Base-by-base conservation (phyloP, 257 asterid genomes). In the Gentiana dahurica region DNA sequence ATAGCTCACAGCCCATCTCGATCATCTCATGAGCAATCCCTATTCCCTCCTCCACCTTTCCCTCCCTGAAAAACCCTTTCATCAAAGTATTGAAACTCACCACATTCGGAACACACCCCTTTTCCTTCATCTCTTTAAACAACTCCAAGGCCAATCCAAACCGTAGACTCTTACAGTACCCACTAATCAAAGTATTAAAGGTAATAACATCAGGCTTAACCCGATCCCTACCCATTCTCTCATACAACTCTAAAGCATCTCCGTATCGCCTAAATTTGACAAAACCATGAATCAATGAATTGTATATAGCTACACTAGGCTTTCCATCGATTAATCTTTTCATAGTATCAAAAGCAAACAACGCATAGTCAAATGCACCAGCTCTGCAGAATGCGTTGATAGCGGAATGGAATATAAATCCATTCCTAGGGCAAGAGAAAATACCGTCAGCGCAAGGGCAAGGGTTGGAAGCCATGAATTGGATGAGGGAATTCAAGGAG, bases 381-480 rank as follows among this genome's bases (percentile, higher is more conserved):
- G 80, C 67, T 57, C 81, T 81, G 63, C 90, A 77, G 60, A 78
- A 81, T 4, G 94, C 77, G 59, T 69, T 63, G 37, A 87, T 72
- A 9, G 87, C 82, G 49, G 80, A 81, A 32, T 93, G 85, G 65
- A 85, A 88, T 11, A 85, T 80, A 8, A 79, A 70, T 69, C 88
- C 95, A 1, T 68, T 88, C 65, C 60, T 69, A 35, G 94, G 82
- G 69, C 98, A 88, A 41, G 89, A 83, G 64, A 92, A 92, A 38
- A 92, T 88, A 61, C 94, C 94, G 38, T 85, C 89, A n/a, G 95
- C 73, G 64, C 97, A 91, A 0, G 98, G 95, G 77, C 97, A 91
- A 24, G 98, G 95, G 53, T 79, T 83, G 73, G 96, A 64, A 60
- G 84, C 81, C 35, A 87, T 77, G 81, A 85, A 91, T 37, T 74